These are phyloP conservation scores for Podospora fimiseda DNA, from an alignment of 495 filamentous ascomycete species.

Conservation along the genomic window DNA sequence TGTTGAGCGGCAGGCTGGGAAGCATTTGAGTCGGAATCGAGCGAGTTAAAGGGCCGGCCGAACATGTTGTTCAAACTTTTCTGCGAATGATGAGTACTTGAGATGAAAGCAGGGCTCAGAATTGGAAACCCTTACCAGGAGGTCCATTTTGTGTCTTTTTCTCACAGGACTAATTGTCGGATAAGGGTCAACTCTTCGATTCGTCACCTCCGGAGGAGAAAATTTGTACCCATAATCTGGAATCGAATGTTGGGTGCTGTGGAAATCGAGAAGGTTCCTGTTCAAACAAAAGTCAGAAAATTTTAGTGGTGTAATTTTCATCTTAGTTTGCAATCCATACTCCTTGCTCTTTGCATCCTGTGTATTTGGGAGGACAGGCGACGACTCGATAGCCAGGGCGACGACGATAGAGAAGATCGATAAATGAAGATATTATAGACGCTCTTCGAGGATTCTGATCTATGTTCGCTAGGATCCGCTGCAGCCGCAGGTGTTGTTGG, in stretches of 20 bases:
- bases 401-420: background rate
- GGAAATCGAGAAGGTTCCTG: constrained; percentile 13
- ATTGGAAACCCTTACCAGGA: too few relatives aligned
- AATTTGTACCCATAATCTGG: constrained; percentile 28
- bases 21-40: constrained; percentile 1
- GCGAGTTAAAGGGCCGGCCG: constrained; percentile 5
- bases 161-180: constrained; percentile 15
- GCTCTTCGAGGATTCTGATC: too few relatives aligned
- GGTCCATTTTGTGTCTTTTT: constrained; percentile 19
- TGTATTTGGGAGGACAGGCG: background rate
- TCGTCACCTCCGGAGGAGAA: background rate
- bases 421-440: too few relatives aligned
- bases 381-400: background rate
- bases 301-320: too few relatives aligned
- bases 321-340: constrained; percentile 8
- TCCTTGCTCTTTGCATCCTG: constrained; percentile 20
- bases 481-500: too few relatives aligned
- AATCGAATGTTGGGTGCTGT: constrained; percentile 19
- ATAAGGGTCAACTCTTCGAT: constrained; percentile 7
- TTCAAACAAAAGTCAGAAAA: background rate
- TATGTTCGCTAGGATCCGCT: too few relatives aligned
- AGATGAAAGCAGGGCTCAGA: background rate
- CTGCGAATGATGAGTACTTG: background rate
- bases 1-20: background rate
- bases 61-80: background rate